These are phyloP conservation scores for Fraxinus floribunda DNA, from an alignment of 305 asterid genomes.

Conservation along the genomic window DNA sequence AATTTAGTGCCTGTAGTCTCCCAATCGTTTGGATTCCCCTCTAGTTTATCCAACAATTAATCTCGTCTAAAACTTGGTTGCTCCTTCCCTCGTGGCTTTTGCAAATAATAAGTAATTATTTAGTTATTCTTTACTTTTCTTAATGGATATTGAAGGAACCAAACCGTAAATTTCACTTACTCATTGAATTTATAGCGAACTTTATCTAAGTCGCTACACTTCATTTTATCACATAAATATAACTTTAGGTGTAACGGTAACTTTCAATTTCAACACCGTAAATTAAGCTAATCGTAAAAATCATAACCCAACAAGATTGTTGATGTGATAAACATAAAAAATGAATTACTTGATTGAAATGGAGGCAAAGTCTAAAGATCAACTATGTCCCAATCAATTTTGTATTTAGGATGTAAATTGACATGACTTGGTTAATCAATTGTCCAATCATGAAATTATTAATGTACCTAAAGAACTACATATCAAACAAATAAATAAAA, in stretches of 20 bases:
- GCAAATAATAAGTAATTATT: neutral
- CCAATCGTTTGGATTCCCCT: neutral
- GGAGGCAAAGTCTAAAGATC: neutral
- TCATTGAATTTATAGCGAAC: neutral
- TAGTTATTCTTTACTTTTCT: neutral
- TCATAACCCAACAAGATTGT: neutral
- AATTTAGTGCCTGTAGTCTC: neutral
- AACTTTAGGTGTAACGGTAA: neutral
- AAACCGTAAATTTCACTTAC: neutral
- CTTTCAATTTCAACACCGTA: too few relatives aligned
- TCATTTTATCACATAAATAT: neutral
- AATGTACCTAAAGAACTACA: neutral
- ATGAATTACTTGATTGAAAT: neutral
- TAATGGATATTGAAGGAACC: neutral
- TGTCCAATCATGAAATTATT: neutral
- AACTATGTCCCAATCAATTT: neutral
- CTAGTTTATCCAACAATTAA: neutral
- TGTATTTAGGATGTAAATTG: neutral
- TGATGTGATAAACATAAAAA: neutral
- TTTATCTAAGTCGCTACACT: neutral
- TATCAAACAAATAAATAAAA: neutral
- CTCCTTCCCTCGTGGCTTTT: neutral
- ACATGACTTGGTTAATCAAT: neutral
- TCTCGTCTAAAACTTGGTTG: neutral
- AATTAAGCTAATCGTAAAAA: too few relatives aligned